phyloP scores from a whole-genome alignment of 2,329 filamentous ascomycete species.

The Coniella vitis region DNA sequence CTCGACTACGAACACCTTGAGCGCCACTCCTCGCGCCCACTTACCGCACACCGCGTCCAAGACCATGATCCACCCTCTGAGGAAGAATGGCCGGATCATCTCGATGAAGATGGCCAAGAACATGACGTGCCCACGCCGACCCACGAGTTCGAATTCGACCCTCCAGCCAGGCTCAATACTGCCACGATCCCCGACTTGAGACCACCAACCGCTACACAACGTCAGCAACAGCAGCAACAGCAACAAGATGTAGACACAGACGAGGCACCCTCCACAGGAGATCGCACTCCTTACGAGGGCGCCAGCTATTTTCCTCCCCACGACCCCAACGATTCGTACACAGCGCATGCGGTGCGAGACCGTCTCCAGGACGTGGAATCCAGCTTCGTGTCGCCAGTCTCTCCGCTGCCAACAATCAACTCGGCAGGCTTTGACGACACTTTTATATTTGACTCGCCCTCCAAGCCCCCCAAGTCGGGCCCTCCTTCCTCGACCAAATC shows the following conservation, averaged over 20 bases:
- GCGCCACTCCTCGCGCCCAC: slow-evolving; percentile 6
- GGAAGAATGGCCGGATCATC: background rate
- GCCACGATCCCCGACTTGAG: slow-evolving; percentile 8
- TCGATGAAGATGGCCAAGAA: background rate
- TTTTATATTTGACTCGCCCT: slow-evolving; percentile 47
- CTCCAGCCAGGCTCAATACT: slow-evolving; percentile 3
- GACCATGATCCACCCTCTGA: background rate
- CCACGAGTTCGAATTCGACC: slow-evolving; percentile 3
- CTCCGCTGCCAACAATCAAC: slow-evolving; percentile 44
- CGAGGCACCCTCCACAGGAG: slow-evolving; percentile 17
- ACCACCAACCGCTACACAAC: slow-evolving; percentile 2
- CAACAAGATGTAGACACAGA: background rate
- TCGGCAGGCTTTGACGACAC: slow-evolving; percentile 50
- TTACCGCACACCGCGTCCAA: slow-evolving; percentile 10
- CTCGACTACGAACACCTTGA: slow-evolving; percentile 2
- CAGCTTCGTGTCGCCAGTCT: slow-evolving; percentile 54
- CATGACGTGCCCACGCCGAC: slow-evolving; percentile 12
- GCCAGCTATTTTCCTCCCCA: slow-evolving; percentile 27
- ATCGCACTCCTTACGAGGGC: slow-evolving; percentile 38
- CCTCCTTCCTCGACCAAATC: background rate
- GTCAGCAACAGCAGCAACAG: background rate
- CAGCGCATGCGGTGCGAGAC: slow-evolving; percentile 46
- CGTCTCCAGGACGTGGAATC: slow-evolving; percentile 60
- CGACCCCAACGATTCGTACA: slow-evolving; percentile 38
- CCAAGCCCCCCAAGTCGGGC: slow-evolving; percentile 21